Percentiles rank a stretch among this genome's conserved stretches.
Evolutionary conservation across 2,329 filamentous ascomycete genomes (phyloP).

Genomic region (Penicillium sp.): DNA sequence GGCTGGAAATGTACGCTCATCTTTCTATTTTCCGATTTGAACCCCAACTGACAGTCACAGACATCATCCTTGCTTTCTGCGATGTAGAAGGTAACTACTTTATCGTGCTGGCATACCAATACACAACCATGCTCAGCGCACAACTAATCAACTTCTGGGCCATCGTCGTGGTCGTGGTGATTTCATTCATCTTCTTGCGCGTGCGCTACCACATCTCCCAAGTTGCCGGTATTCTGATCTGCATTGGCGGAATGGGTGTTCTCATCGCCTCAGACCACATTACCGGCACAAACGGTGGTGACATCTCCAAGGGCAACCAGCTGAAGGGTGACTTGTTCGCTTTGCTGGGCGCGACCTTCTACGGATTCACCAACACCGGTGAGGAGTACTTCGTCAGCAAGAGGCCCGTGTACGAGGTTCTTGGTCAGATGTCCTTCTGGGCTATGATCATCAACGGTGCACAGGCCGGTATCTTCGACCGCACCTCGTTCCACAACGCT

Average conservation of each 20-base stretch:
- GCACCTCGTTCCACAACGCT: conserved; percentile 65
- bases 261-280: conserved; percentile 87
- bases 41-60: conserved; percentile 28
- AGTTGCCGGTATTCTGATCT: conserved; percentile 82
- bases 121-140: conserved; percentile 88
- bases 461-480: conserved; percentile 90
- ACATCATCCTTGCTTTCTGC: conserved; percentile 86
- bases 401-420: conserved; percentile 85
- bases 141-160: conserved; percentile 99
- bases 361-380: conserved; percentile 86
- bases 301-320: conserved; percentile 60
- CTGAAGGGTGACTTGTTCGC: conserved; percentile 93
- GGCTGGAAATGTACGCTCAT: conserved; percentile 75
- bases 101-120: conserved; percentile 87
- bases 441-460: conserved; percentile 88
- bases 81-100: conserved; percentile 99
- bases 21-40: too few relatives aligned
- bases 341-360: conserved; percentile 83
- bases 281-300: conserved; percentile 69
- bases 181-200: conserved; percentile 79
- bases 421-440: conserved; percentile 87
- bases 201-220: conserved; percentile 91
- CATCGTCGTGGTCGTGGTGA: conserved; percentile 84
- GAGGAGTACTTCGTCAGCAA: conserved; percentile 94
- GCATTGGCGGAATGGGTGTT: conserved; percentile 87